phyloP scores from a whole-genome alignment of 2,329 filamentous ascomycete genomes.

The Ophiocordyceps sinensis region DNA sequence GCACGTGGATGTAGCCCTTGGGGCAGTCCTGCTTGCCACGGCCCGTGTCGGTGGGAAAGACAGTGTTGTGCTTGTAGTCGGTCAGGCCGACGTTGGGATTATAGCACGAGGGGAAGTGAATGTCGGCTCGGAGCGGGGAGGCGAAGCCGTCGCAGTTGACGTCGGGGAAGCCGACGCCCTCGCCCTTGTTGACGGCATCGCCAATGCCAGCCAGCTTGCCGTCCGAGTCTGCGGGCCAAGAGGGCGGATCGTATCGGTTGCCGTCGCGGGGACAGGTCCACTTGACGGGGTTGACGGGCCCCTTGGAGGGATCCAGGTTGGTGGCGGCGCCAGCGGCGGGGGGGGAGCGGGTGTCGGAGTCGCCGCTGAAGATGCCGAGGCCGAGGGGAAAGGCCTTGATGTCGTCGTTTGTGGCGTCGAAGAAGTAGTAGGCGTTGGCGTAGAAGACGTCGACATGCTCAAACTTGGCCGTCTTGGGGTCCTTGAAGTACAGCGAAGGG shows the following conservation, averaged over 20 bases:
- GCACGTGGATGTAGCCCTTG: constrained; percentile 36
- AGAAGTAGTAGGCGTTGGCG: constrained; percentile 67
- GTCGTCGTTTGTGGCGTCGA: constrained; percentile 48
- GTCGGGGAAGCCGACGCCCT: constrained; percentile 54
- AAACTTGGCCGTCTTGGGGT: constrained; percentile 46
- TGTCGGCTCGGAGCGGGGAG: constrained; percentile 48
- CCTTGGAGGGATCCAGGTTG: constrained; percentile 37
- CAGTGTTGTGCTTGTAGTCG: constrained; percentile 51
- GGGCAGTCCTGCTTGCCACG: constrained; percentile 40
- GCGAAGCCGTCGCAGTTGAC: constrained; percentile 49
- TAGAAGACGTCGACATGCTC: constrained; percentile 56
- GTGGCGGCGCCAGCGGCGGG: constrained; percentile 34
- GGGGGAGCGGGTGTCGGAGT: constrained; percentile 41
- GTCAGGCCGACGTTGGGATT: constrained; percentile 45
- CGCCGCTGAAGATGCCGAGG: constrained; percentile 57
- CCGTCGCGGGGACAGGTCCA: constrained; percentile 45
- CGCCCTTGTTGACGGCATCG: constrained; percentile 37
- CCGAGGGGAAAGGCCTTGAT: constrained; percentile 56
- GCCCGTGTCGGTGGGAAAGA: constrained; percentile 35
- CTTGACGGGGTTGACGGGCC: constrained; percentile 38
- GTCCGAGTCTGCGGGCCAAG: constrained; percentile 39
- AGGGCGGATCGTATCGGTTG: constrained; percentile 27
- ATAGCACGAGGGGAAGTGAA: constrained; percentile 65
- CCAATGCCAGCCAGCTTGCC: constrained; percentile 39
- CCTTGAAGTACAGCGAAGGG: constrained; percentile 53